Conservation (phyloP, 768 basidiomycete species). For the Serendipita vermifera region DNA sequence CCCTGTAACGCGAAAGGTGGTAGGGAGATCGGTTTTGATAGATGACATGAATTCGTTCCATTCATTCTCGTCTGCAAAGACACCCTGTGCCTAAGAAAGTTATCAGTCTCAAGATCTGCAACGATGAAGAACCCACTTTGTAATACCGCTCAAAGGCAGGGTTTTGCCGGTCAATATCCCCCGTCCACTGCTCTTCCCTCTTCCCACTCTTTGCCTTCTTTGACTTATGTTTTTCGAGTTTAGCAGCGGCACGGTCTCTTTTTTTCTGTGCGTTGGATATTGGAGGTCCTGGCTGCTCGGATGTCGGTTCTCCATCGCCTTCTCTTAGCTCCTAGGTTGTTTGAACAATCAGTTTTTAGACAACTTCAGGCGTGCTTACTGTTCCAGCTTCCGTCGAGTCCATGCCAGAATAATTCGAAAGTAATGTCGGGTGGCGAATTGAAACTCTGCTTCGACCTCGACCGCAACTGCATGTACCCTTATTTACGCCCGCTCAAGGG, state of each 20-base stretch:
- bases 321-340: not conserved
- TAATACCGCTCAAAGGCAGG: conserved; percentile 31
- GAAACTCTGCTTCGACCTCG: not conserved
- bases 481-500: not conserved
- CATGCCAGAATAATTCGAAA: not conserved
- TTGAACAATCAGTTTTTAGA: not conserved
- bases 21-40: conserved; percentile 65
- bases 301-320: not conserved
- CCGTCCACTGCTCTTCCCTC: not conserved
- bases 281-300: not conserved
- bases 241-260: not conserved
- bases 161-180: conserved; percentile 20
- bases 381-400: not conserved
- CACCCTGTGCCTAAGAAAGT: conserved; percentile 40
- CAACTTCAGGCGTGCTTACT: not conserved
- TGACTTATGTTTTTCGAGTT: not conserved
- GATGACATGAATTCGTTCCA: conserved; percentile 61
- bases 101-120: not conserved
- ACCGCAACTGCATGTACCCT: not conserved
- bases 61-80: conserved; percentile 56
- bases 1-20: conserved; percentile 86
- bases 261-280: not conserved
- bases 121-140: conserved; percentile 20
- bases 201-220: not conserved
- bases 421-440: not conserved